phyloP scores from a whole-genome alignment of 352 stramenopile species.

The Globisporangium camurandrum region DNA sequence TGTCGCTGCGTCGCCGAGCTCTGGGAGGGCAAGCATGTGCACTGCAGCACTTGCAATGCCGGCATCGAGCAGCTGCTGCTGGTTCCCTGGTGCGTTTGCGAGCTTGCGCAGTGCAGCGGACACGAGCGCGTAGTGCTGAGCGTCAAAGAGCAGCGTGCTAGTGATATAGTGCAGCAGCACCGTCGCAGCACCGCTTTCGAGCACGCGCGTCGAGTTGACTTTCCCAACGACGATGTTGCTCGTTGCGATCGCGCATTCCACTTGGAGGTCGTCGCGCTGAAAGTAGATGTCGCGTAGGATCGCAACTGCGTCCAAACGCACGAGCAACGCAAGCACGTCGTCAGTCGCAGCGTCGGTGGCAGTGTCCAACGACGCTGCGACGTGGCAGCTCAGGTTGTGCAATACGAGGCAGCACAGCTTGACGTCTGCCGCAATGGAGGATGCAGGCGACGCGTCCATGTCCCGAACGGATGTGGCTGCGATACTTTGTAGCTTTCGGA shows the following conservation, averaged over 20 bases:
- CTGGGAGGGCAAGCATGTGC: slow-evolving; percentile 26
- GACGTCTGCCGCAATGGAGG: slow-evolving; percentile 11
- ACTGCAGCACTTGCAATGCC: slow-evolving; percentile 42
- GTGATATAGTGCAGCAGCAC: slow-evolving; percentile 55
- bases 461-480: too few species aligned
- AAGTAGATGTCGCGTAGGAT: slow-evolving; percentile 53
- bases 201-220: slow-evolving; percentile 56
- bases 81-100: slow-evolving; percentile 56
- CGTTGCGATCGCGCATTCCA: slow-evolving; percentile 43
- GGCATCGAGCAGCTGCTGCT: slow-evolving; percentile 29
- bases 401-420: slow-evolving; percentile 62
- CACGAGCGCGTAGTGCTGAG: slow-evolving; percentile 29
- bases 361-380: not conserved
- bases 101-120: slow-evolving; percentile 54
- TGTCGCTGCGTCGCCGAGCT: slow-evolving; percentile 20
- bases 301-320: slow-evolving; percentile 29
- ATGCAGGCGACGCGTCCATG: not conserved
- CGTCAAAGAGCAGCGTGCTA: slow-evolving; percentile 22
- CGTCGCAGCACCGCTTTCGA: slow-evolving; percentile 39
- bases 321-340: slow-evolving; percentile 34
- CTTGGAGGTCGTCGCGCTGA: slow-evolving; percentile 35
- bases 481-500: not conserved
- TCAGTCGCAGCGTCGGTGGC: not conserved
- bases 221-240: slow-evolving; percentile 58
- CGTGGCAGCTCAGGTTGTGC: slow-evolving; percentile 64